phyloP scores from a whole-genome alignment of 495 filamentous ascomycete species.

The Umbilicaria muhlenbergii region DNA sequence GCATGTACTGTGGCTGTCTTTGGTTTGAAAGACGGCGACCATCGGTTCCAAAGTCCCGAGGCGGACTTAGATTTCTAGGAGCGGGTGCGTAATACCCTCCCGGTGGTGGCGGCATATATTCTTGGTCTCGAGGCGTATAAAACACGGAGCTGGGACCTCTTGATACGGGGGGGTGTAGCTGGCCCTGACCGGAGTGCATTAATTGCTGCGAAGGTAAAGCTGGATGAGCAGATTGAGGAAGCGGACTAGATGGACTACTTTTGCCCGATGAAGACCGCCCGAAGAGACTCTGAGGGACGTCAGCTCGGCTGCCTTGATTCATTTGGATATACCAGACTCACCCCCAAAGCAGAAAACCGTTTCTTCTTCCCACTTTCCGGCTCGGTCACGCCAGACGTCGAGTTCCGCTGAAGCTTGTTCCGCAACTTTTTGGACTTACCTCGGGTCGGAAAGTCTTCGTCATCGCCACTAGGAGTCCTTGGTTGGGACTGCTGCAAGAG shows the following conservation, averaged over 20 bases:
- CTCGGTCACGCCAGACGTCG: constrained; percentile 13
- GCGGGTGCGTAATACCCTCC: constrained; percentile 20
- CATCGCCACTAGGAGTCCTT: constrained; percentile 9
- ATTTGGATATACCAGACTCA: constrained; percentile 1
- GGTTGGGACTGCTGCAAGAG: not conserved
- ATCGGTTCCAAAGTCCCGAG: not conserved
- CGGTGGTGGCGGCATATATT: constrained; percentile 8
- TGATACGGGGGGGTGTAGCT: constrained; percentile 2
- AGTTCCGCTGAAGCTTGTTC: constrained; percentile 13
- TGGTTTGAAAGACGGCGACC: not conserved
- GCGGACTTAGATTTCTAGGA: not conserved
- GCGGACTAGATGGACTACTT: constrained; percentile 7
- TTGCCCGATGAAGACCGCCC: constrained; percentile 8
- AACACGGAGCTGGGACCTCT: not conserved
- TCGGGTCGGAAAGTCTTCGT: constrained; percentile 18
- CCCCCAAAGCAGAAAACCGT: constrained; percentile 28
- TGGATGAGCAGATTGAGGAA: not conserved
- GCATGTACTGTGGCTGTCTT: not conserved
- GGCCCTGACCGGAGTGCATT: not conserved
- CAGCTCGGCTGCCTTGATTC: constrained; percentile 1
- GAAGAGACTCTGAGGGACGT: constrained; percentile 9
- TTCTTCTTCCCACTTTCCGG: constrained; percentile 27
- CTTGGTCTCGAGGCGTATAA: not conserved
- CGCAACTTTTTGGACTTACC: constrained; percentile 2
- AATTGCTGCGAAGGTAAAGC: constrained; percentile 1